Percentiles rank a stretch among this genome's conserved stretches.
Evolutionary conservation across 371 early-diverging fungal species (phyloP).

Genomic region (Aphelidium insulamus): DNA sequence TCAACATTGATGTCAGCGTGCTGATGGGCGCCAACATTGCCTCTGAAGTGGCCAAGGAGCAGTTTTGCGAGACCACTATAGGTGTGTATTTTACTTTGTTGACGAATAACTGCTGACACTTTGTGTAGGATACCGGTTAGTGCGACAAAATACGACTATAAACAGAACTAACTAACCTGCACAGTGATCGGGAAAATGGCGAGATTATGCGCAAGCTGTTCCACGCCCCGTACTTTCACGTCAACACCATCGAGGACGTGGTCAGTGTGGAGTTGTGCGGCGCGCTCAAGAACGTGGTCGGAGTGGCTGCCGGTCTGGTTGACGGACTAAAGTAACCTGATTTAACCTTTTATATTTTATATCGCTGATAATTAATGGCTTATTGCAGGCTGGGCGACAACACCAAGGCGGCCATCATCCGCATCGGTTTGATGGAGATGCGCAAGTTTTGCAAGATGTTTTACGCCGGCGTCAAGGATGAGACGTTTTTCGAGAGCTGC

Average conservation of each 20-base stretch:
- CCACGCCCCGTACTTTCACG: conserved; percentile 65
- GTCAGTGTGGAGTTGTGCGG: conserved; percentile 92
- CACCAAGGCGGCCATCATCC: conserved; percentile 91
- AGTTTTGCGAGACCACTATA: conserved; percentile 89
- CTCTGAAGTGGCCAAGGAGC: conserved; percentile 76
- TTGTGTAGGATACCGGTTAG: background rate
- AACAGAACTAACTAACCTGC: conserved; percentile 15
- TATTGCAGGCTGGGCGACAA: conserved; percentile 51
- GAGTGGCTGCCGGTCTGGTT: conserved; percentile 89
- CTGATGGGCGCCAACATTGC: conserved; percentile 99
- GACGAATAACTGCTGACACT: no score
- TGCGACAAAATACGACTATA: no score
- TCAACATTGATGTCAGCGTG: conserved; percentile 55
- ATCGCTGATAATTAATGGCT: no score
- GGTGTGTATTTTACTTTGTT: conserved; percentile 26
- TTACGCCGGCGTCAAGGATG: conserved; percentile 48
- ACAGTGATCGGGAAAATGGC: conserved; percentile 39
- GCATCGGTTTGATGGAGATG: conserved; percentile 91
- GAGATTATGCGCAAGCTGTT: conserved; percentile 53
- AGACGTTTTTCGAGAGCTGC: conserved; percentile 88
- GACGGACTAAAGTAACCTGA: conserved; percentile 42
- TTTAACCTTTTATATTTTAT: background rate
- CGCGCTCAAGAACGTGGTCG: conserved; percentile 96
- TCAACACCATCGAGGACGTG: conserved; percentile 61
- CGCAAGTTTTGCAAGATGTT: conserved; percentile 67